Evolutionary conservation across 2,329 filamentous ascomycete species (phyloP).

Genomic region (Cordyceps fumosorosea): DNA sequence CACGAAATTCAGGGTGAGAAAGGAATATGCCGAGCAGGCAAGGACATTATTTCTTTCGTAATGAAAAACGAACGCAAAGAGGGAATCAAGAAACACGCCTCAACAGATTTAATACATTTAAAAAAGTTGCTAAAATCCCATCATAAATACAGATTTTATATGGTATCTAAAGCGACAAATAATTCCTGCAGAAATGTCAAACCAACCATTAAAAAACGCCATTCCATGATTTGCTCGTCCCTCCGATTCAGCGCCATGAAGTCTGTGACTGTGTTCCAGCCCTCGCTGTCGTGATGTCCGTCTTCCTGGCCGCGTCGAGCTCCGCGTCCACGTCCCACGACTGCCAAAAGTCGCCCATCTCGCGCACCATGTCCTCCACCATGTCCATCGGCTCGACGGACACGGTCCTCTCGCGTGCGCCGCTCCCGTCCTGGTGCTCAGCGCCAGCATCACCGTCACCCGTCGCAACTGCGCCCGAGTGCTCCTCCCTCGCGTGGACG

Average conservation of each 20-base stretch:
- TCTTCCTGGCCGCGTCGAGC: conserved; percentile 25
- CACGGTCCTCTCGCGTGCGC: neutral
- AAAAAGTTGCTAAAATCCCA: neutral
- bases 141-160: neutral
- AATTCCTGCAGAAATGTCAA: neutral
- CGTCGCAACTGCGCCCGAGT: neutral
- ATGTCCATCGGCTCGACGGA: conserved; percentile 28
- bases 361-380: conserved; percentile 31
- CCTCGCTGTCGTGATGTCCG: conserved; percentile 6
- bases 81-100: too few species aligned
- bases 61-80: too few species aligned
- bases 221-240: neutral
- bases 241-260: conserved; percentile 19
- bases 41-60: too few species aligned
- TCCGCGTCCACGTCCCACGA: conserved; percentile 31
- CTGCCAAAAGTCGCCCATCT: conserved; percentile 30
- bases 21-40: too few species aligned
- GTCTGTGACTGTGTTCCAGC: conserved; percentile 17
- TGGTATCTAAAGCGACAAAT: conserved; percentile 4
- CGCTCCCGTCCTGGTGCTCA: neutral
- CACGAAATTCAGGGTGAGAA: too few species aligned
- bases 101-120: neutral
- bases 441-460: neutral
- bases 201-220: neutral
- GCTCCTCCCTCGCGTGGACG: neutral